A percentile compares a stretch with the other conserved stretches of the same genome.
phyloP scores from a whole-genome alignment of 306 rosid species.

The Adenanthera pavonina region DNA sequence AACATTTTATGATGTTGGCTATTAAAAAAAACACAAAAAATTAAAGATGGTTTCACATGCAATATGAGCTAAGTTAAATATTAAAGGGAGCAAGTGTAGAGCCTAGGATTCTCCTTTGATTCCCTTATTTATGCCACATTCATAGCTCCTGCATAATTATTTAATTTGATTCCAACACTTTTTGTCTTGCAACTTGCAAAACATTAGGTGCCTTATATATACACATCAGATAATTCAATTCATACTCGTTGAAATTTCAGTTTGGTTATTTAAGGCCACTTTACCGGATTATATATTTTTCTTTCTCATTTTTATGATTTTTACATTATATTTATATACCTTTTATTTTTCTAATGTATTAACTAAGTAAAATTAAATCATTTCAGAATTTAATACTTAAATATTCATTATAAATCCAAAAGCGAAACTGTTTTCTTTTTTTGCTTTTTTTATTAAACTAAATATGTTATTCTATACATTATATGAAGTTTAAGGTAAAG shows the following conservation, averaged over 20 bases:
- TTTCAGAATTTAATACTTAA: too few species aligned
- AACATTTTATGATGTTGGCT: not conserved
- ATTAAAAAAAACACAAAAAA: not conserved
- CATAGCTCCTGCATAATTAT: conserved; percentile 1
- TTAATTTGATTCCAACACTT: not conserved
- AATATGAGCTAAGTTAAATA: not conserved
- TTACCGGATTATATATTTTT: not conserved
- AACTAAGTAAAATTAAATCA: not conserved
- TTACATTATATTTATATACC: too few species aligned
- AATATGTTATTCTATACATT: too few species aligned
- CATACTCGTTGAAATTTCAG: not conserved
- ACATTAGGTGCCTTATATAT: not conserved
- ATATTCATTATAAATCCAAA: not conserved
- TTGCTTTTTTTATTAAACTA: not conserved
- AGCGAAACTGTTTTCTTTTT: not conserved
- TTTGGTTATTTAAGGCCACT: not conserved
- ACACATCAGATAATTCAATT: not conserved
- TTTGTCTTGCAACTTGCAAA: conserved; percentile 3
- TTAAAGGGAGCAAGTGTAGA: not conserved
- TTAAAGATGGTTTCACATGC: not conserved
- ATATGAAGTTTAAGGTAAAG: too few species aligned
- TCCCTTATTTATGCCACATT: conserved; percentile 36
- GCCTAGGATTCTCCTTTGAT: conserved; percentile 47
- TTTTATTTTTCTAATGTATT: too few species aligned
- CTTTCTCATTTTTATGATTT: not conserved